Base-by-base conservation (phyloP, 225 moss, liverwort and hornwort species). In the Marchantia paleacea region DNA sequence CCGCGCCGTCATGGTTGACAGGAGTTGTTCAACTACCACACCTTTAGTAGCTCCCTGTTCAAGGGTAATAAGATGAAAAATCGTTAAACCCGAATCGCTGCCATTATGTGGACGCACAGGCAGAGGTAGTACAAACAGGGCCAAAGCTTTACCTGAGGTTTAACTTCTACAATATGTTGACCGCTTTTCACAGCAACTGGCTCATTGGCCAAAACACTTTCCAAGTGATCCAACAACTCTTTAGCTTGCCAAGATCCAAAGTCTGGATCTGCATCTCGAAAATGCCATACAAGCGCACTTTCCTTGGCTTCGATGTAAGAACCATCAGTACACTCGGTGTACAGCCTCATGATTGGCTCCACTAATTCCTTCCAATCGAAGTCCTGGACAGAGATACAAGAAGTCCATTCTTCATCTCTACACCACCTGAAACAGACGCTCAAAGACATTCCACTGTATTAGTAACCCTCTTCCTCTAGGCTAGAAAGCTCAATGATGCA, bases 161-260 rank as follows among this genome's bases (percentile, higher is more conserved):
- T 90, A 6, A 90, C 90, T 84, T 90, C 90, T 22, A 90, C 90
- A 79, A 90, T 90, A 54, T 88, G 87, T 81, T 87, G 87, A 31
- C 90, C 90, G 63, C 90, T 84, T 84, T 90, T 90, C 10, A 90
- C 90, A 39, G 82, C 80, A 47, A 90, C 90, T 4, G 90, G 88
- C 74, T 88, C 87, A 81, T 90, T 90, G 22, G 90, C 87, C 76
- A 90, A 62, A 8, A 90, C 90, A 84, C 88, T 90, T 82, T 90
- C 90, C 52, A 90, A 78, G 73, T 90, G 90, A 82, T 90, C 87
- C 78, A 87, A 68, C 29, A 90, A 71, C 63, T 90, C 90, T 68
- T 90, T 90, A 47, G 90, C 90, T 72, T 90, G 90, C 90, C 90
- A 90, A 64, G 90, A 80, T 61, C 90, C 90, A 55, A 90, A 90